Conservation (phyloP, 2,329 filamentous ascomycete species). For the Botrytis elliptica region DNA sequence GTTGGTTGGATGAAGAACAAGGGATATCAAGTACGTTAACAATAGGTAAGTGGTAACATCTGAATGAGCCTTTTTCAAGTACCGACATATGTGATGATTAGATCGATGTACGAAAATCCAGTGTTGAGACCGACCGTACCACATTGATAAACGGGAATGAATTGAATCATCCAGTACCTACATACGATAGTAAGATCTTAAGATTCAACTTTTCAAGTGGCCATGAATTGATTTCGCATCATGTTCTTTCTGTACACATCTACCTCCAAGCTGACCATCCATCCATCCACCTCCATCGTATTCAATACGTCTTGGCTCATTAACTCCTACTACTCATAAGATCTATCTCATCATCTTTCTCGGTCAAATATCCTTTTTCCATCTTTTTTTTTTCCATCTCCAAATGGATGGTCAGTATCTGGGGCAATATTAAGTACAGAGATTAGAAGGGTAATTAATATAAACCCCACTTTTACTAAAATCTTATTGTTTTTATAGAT, state of each 20-base stretch:
- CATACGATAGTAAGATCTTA: background rate
- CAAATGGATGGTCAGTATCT: background rate
- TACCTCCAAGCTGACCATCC: background rate
- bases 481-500: no score
- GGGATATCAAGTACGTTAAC: background rate
- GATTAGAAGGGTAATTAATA: no score
- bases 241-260: background rate
- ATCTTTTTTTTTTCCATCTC: background rate
- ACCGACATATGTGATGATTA: background rate
- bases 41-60: background rate
- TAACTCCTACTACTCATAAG: background rate
- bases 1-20: background rate
- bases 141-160: background rate
- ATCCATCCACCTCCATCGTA: background rate
- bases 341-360: background rate
- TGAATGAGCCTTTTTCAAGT: background rate
- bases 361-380: background rate
- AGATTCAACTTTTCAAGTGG: background rate
- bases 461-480: no score
- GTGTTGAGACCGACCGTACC: background rate
- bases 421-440: background rate
- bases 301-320: background rate
- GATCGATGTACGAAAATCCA: background rate
- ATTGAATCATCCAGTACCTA: background rate
- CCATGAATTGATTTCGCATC: background rate